Evolutionary conservation across 495 filamentous ascomycete genomes (phyloP).

Genomic region (Penicillium psychrofluorescens): DNA sequence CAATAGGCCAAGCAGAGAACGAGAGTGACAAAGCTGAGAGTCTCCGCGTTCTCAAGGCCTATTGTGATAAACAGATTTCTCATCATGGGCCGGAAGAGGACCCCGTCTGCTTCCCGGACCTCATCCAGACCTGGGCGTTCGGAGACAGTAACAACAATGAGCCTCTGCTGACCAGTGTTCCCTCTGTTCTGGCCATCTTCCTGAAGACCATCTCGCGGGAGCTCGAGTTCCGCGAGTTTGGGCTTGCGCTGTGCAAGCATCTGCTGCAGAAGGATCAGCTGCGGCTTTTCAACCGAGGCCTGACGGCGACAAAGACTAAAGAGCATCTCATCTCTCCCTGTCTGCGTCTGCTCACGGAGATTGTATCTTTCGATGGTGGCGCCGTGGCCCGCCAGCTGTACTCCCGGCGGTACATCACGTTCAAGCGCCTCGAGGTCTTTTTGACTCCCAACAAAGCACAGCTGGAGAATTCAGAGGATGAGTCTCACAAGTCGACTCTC

Average conservation of each 20-base stretch:
- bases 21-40: constrained; percentile 41
- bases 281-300: constrained; percentile 61
- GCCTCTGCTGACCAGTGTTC: constrained; percentile 62
- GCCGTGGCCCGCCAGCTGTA: constrained; percentile 64
- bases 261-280: constrained; percentile 66
- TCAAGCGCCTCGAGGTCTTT: constrained; percentile 59
- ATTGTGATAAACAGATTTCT: constrained; percentile 60
- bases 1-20: constrained; percentile 47
- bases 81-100: constrained; percentile 44
- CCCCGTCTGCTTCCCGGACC: constrained; percentile 56
- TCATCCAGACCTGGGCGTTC: constrained; percentile 75
- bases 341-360: constrained; percentile 71
- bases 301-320: constrained; percentile 67
- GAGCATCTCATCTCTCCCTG: constrained; percentile 80
- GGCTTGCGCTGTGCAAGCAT: constrained; percentile 63
- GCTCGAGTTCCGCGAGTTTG: constrained; percentile 64
- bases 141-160: constrained; percentile 67
- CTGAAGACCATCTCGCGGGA: constrained; percentile 63
- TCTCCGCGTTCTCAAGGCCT: constrained; percentile 60
- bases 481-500: constrained; percentile 58
- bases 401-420: constrained; percentile 58
- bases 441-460: constrained; percentile 36
- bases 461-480: constrained; percentile 45
- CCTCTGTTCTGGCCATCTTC: constrained; percentile 68
- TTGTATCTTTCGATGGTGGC: constrained; percentile 74